Base-by-base conservation (phyloP, 306 rosid species). In the Acmispon strigosus region DNA sequence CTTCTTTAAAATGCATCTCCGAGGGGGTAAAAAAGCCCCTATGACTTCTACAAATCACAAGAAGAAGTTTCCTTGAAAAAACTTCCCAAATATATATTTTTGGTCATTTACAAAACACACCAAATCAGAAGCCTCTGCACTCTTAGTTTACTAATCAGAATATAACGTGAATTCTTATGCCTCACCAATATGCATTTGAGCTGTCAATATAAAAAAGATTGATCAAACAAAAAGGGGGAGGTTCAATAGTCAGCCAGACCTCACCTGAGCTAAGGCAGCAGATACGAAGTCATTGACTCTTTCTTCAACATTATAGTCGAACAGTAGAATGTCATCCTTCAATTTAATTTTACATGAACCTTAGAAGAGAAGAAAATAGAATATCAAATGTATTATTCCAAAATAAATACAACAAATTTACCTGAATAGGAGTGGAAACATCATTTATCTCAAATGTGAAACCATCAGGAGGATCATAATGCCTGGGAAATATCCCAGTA, bases 401-500 rank as follows among this genome's bases (percentile, higher is more conserved):
- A 49, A 54, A 12, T n/a, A 34, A 66, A 66, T 20, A 37, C 59
- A 80, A 53, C 24, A 52, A 59, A 62, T 29, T 18, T 36, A 82
- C 86, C 81, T 85, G 89, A 65, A 85, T 82, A 73, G 89, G 96
- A 45, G 83, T 80, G 14, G 95, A 90, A 47, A 84, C 92, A 51
- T 88, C 96, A 67, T 90, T 86, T 72, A 90, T 83, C 88, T 90
- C 96, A 67, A 88, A 88, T 0, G 86, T 78, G 70, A 90, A 88
- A 62, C 96, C 95, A 85, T 88, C 95, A 22, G 92, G 96, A 78
- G 96, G 96, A 72, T 90, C 95, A 80, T 90, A 88, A 75, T 90
- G 94, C 80, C 85, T 79, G 17, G 95, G 90, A 74, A 86, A 90
- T 79, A 90, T 81, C 48, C 92, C 95, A 13, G 96, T 87, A 64